Conservation (phyloP, 148 eudicot species). For the Fallopia convolvulus region DNA sequence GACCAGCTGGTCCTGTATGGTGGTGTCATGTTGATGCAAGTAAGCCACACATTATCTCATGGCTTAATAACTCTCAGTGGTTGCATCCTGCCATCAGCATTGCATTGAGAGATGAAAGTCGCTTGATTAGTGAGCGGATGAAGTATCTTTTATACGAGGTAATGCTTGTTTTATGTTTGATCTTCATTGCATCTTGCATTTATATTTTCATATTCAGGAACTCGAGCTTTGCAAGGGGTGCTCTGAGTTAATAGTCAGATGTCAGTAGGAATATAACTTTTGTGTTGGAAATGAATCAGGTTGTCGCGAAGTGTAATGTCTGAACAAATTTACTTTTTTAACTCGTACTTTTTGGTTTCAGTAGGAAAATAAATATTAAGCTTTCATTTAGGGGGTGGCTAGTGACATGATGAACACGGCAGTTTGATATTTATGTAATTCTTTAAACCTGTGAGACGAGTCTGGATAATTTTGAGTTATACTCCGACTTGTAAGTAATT, state of each 20-base stretch:
- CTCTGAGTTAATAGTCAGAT: too few species aligned
- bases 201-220: background rate
- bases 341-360: too few species aligned
- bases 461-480: too few species aligned
- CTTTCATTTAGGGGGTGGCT: too few species aligned
- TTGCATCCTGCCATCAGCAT: constrained; percentile 86
- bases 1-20: constrained; percentile 91
- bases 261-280: too few species aligned
- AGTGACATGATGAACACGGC: too few species aligned
- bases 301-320: background rate
- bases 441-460: too few species aligned
- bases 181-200: background rate
- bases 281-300: background rate
- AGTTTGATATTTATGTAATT: too few species aligned
- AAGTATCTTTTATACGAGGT: constrained; percentile 93
- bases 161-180: constrained; percentile 13
- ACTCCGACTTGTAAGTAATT: too few species aligned
- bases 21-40: constrained; percentile 90
- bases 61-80: constrained; percentile 86
- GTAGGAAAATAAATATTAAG: too few species aligned
- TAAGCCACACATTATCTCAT: constrained; percentile 46
- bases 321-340: background rate
- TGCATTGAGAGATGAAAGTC: constrained; percentile 94
- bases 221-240: background rate
- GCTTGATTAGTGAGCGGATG: constrained; percentile 88